Conservation (phyloP, 306 rosid species). For the Prunus dulcis region DNA sequence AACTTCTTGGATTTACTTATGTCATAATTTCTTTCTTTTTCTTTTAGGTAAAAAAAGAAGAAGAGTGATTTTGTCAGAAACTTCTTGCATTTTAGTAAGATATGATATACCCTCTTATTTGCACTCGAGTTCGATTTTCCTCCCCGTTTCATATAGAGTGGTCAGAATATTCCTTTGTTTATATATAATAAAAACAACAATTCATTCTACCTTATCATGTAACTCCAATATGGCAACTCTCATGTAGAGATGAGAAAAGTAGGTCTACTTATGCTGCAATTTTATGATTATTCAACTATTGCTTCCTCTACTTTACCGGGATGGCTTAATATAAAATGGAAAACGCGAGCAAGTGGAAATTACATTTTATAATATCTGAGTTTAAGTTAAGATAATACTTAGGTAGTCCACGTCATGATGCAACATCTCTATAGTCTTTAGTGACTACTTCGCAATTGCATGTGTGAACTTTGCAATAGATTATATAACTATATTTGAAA, state of each 20-base stretch:
- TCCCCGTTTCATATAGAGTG: rapidly evolving
- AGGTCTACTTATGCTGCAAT: neutral
- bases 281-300: neutral
- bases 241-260: neutral
- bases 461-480: conserved; percentile 1
- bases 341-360: neutral
- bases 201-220: neutral
- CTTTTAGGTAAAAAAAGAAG: too few relatives aligned
- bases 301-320: neutral
- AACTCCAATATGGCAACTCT: neutral
- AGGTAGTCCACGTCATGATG: conserved; percentile 7
- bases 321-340: neutral
- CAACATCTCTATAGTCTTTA: neutral
- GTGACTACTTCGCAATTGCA: neutral
- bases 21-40: neutral
- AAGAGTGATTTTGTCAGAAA: too few relatives aligned
- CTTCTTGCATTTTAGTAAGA: too few relatives aligned
- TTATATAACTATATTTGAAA: neutral
- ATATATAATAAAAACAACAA: neutral
- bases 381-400: neutral
- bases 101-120: too few relatives aligned
- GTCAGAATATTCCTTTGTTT: too few relatives aligned
- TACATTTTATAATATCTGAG: neutral
- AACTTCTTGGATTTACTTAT: neutral
- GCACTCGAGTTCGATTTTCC: too few relatives aligned